Evolutionary conservation across 2,329 filamentous ascomycete species (phyloP).

Genomic region (Fusarium sp.): DNA sequence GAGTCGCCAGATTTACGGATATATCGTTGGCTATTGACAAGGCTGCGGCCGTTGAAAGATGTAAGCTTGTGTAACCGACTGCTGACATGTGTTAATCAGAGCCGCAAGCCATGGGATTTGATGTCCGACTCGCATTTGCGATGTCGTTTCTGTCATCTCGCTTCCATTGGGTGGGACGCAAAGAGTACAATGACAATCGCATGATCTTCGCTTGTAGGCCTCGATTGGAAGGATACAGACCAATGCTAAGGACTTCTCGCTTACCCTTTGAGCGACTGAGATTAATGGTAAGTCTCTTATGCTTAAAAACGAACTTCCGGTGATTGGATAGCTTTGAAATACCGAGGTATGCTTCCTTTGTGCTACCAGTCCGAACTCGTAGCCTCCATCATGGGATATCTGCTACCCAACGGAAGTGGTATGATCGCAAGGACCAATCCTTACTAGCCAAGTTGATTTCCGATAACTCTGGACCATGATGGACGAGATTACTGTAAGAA

Average conservation of each 20-base stretch:
- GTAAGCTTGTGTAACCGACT: neutral
- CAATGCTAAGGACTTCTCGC: neutral
- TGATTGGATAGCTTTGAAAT: neutral
- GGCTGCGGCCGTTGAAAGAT: neutral
- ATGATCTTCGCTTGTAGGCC: neutral
- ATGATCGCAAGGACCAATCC: neutral
- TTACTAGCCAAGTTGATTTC: neutral
- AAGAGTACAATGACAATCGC: neutral
- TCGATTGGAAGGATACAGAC: neutral
- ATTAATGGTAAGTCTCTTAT: neutral
- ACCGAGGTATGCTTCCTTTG: neutral
- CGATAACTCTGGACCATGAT: too few species aligned
- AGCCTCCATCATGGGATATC: neutral
- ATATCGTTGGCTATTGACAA: neutral
- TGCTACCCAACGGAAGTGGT: neutral
- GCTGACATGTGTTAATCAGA: constrained; percentile 1
- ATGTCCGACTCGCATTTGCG: neutral
- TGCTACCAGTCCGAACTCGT: too few species aligned
- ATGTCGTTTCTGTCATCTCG: neutral
- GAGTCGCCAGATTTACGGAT: constrained; percentile 9
- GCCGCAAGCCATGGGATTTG: constrained; percentile 3
- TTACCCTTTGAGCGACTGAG: neutral
- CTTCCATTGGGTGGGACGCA: neutral
- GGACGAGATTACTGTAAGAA: neutral
- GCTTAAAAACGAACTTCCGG: neutral